phyloP scores from a whole-genome alignment of 2,329 filamentous ascomycete species.

The Colletotrichum sp. region DNA sequence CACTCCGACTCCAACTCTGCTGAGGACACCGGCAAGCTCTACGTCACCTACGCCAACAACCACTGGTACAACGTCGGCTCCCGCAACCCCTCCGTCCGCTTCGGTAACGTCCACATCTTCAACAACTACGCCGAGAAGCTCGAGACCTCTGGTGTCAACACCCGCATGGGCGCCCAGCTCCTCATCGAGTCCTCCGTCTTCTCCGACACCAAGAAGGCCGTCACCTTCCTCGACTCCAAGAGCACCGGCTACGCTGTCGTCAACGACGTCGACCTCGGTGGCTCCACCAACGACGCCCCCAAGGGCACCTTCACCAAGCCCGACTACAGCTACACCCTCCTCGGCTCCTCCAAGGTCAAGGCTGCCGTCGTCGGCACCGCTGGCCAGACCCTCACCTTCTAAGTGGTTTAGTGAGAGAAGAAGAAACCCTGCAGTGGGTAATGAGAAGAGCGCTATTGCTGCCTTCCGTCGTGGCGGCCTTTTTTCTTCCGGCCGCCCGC shows the following conservation, averaged over 20 bases:
- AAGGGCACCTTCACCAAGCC: constrained; percentile 58
- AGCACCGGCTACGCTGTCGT: constrained; percentile 44
- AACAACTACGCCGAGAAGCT: constrained; percentile 56
- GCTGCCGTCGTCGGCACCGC: constrained; percentile 42
- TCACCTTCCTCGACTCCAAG: constrained; percentile 45
- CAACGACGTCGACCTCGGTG: constrained; percentile 49
- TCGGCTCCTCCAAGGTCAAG: constrained; percentile 54
- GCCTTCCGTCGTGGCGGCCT: background rate
- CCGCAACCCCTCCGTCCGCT: constrained; percentile 66
- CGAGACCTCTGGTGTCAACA: constrained; percentile 55
- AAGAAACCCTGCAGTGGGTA: background rate
- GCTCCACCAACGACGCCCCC: constrained; percentile 51
- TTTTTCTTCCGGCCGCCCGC: background rate
- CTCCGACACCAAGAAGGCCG: constrained; percentile 38
- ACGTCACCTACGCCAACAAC: constrained; percentile 72
- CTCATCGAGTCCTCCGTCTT: constrained; percentile 62
- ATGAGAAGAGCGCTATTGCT: constrained; percentile 1
- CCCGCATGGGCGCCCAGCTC: constrained; percentile 61
- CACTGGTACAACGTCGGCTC: constrained; percentile 69
- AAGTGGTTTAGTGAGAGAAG: constrained; percentile 10
- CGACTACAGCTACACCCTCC: constrained; percentile 49
- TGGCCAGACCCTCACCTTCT: constrained; percentile 41
- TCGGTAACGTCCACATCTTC: constrained; percentile 66
- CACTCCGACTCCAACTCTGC: constrained; percentile 62
- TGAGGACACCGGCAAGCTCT: constrained; percentile 67